phyloP scores from a whole-genome alignment of 2,329 filamentous ascomycete genomes.

The Colletotrichum eremochloae region DNA sequence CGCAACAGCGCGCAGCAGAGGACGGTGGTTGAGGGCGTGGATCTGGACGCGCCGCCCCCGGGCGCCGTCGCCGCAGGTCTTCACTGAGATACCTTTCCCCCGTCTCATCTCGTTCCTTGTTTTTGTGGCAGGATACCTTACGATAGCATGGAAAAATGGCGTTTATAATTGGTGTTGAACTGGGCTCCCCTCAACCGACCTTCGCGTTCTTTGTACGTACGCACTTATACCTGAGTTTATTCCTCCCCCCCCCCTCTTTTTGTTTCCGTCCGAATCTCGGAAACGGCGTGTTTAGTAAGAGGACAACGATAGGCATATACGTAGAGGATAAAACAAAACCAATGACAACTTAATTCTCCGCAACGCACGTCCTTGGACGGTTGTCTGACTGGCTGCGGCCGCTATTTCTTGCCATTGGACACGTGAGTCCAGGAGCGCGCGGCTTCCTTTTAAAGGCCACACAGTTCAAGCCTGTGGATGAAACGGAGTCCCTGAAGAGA shows the following conservation, averaged over 20 bases:
- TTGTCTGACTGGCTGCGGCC: too few species aligned
- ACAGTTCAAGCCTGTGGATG: slow-evolving; percentile 2
- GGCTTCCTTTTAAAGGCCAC: not conserved
- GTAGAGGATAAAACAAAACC: slow-evolving; percentile 13
- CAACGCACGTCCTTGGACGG: not conserved
- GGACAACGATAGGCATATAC: slow-evolving; percentile 6
- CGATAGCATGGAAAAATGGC: slow-evolving; percentile 40
- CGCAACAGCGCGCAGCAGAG: slow-evolving; percentile 71
- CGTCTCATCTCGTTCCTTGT: slow-evolving; percentile 29
- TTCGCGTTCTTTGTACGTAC: slow-evolving; percentile 4
- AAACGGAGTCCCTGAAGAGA: too few species aligned
- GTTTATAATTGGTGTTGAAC: slow-evolving; percentile 32
- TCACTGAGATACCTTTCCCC: slow-evolving; percentile 18
- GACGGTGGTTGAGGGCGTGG: slow-evolving; percentile 63
- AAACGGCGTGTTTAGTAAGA: slow-evolving; percentile 16
- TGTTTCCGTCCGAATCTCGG: not conserved
- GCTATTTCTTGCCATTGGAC: not conserved
- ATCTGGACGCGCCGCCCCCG: slow-evolving; percentile 67
- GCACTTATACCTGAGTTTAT: slow-evolving; percentile 37
- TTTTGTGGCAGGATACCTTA: slow-evolving; percentile 39
- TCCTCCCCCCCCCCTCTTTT: slow-evolving; percentile 3
- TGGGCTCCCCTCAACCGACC: slow-evolving; percentile 31
- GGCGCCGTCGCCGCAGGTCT: slow-evolving; percentile 43
- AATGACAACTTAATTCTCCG: not conserved
- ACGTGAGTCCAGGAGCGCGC: not conserved